Evolutionary conservation across 345 rosid genomes (phyloP).

Genomic region (Aethionema arabicum): DNA sequence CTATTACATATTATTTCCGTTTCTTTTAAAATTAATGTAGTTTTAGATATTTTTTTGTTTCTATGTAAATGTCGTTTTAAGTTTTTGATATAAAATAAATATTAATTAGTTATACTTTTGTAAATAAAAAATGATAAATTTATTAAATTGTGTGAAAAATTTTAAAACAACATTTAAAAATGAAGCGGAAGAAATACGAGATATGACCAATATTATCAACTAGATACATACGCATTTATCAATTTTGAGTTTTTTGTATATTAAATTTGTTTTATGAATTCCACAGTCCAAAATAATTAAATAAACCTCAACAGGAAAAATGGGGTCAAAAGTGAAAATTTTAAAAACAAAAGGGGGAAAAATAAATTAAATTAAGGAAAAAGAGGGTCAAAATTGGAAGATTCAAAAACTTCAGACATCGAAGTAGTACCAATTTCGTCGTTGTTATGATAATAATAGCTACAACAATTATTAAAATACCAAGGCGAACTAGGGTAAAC

Average conservation of each 20-base stretch:
- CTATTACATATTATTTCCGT: too few relatives aligned
- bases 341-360: not conserved
- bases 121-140: too few relatives aligned
- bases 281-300: slow-evolving; percentile 8
- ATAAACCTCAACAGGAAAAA: not conserved
- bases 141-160: too few relatives aligned
- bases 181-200: too few relatives aligned
- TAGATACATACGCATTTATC: too few relatives aligned
- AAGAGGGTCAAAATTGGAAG: slow-evolving; percentile 35
- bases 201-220: too few relatives aligned
- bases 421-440: slow-evolving; percentile 38
- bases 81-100: too few relatives aligned
- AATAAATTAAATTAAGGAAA: slow-evolving; percentile 24
- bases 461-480: slow-evolving; percentile 36
- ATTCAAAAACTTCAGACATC: slow-evolving; percentile 36
- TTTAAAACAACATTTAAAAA: too few relatives aligned
- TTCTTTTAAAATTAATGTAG: too few relatives aligned
- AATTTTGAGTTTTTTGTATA: not conserved
- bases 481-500: slow-evolving; percentile 43
- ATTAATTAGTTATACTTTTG: too few relatives aligned
- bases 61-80: too few relatives aligned
- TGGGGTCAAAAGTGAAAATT: not conserved
- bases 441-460: slow-evolving; percentile 36
- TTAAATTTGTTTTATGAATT: slow-evolving; percentile 18
- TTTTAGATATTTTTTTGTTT: too few relatives aligned